Evolutionary conservation across 441 rosid genomes (phyloP).

Genomic region (Gossypium schwendimanii): DNA sequence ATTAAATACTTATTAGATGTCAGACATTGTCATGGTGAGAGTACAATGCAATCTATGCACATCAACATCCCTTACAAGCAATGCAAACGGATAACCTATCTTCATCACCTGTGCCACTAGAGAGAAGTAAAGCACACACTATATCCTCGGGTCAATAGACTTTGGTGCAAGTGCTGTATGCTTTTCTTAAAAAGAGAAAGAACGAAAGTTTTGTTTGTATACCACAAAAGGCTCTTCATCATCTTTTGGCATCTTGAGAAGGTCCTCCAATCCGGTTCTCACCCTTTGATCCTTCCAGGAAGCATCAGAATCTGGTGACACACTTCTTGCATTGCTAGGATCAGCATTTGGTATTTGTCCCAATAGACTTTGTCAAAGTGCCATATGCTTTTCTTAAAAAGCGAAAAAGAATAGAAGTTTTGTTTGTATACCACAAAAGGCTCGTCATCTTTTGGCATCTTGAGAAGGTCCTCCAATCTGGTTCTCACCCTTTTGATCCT

Average conservation of each 20-base stretch:
- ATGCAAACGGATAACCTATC: not conserved
- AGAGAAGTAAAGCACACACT: not conserved
- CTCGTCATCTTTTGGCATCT: conserved; percentile 19
- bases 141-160: not conserved
- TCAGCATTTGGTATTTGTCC: not conserved
- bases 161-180: not conserved
- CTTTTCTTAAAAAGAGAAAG: not conserved
- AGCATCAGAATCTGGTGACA: conserved; percentile 14
- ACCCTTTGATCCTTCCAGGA: conserved; percentile 21
- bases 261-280: conserved; percentile 18
- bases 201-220: not conserved
- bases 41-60: not conserved
- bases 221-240: not conserved
- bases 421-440: not conserved
- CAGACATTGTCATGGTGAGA: not conserved
- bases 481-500: conserved; percentile 23
- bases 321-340: conserved; percentile 2
- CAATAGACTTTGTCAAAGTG: conserved; percentile 3
- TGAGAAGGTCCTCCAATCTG: conserved; percentile 15
- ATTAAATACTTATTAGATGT: not conserved
- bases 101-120: not conserved
- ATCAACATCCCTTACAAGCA: not conserved
- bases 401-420: not conserved
- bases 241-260: conserved; percentile 18
- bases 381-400: not conserved